Conservation (phyloP, 371 early-diverging fungal species). For the Apophysomyces ossiformis region DNA sequence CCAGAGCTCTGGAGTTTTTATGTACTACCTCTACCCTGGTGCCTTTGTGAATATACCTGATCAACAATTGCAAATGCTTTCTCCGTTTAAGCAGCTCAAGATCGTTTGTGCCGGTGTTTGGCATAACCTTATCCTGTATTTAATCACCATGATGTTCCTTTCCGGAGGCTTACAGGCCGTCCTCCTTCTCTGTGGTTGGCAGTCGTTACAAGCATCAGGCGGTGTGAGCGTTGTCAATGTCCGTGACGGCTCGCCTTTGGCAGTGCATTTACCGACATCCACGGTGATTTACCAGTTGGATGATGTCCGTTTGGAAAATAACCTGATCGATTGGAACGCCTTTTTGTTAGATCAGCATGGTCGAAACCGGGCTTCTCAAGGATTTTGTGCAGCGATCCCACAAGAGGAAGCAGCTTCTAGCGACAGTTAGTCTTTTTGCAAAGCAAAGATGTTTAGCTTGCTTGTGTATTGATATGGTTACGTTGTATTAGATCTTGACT, state of each 20-base stretch:
- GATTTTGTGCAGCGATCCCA: constrained; percentile 45
- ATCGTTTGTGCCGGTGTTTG: constrained; percentile 87
- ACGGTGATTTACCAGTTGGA: constrained; percentile 58
- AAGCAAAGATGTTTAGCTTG: not conserved
- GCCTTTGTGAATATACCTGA: constrained; percentile 83
- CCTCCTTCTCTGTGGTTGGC: constrained; percentile 56
- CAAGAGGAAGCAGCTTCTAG: constrained; percentile 15
- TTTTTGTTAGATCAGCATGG: constrained; percentile 38
- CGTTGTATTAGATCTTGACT: constrained; percentile 26
- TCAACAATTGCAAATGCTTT: constrained; percentile 48
- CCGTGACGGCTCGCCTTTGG: constrained; percentile 55
- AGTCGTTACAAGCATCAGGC: constrained; percentile 47
- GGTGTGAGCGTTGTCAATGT: constrained; percentile 72
- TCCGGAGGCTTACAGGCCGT: constrained; percentile 53
- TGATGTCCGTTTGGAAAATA: constrained; percentile 42
- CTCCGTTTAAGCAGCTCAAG: constrained; percentile 60
- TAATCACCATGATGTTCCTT: constrained; percentile 50
- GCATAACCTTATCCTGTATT: constrained; percentile 74
- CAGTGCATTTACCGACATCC: constrained; percentile 51
- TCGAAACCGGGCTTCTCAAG: constrained; percentile 24
- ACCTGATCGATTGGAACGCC: constrained; percentile 57
- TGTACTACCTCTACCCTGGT: constrained; percentile 80
- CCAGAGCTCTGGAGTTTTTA: constrained; percentile 71
- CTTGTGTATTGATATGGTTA: not conserved
- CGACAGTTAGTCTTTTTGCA: not conserved